Conservation (phyloP, 2,329 filamentous ascomycete species). For the Beauveria scarabaeidicola region DNA sequence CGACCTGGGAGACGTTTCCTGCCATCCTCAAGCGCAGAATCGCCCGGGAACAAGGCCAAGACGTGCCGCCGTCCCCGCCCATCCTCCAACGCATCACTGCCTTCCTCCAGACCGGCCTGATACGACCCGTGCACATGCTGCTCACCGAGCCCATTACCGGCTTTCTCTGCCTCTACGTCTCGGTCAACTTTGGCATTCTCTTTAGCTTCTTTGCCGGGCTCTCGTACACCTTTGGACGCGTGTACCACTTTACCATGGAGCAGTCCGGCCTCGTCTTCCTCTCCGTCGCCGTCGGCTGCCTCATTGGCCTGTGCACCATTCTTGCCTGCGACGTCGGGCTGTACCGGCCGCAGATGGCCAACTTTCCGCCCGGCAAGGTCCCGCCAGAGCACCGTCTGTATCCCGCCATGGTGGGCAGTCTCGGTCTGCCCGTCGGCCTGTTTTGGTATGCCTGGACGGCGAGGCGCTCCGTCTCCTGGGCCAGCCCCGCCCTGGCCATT, state of each 20-base stretch:
- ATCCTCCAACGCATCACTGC: constrained; percentile 18
- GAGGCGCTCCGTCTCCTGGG: constrained; percentile 37
- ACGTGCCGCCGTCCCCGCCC: constrained; percentile 18
- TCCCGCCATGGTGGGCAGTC: constrained; percentile 48
- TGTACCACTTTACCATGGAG: constrained; percentile 36
- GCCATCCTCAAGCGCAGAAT: constrained; percentile 36
- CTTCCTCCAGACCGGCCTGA: constrained; percentile 34
- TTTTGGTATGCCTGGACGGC: constrained; percentile 56
- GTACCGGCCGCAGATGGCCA: constrained; percentile 29
- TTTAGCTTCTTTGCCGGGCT: constrained; percentile 46
- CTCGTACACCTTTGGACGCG: constrained; percentile 36
- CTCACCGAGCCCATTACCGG: constrained; percentile 55
- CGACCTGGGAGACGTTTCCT: constrained; percentile 50
- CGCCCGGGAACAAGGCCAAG: constrained; percentile 26
- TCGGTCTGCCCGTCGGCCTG: constrained; percentile 42
- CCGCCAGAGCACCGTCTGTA: constrained; percentile 51
- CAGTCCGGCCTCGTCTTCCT: constrained; percentile 37
- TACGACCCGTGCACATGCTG: constrained; percentile 49
- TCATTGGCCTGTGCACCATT: constrained; percentile 34
- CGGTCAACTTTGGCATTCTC: constrained; percentile 42
- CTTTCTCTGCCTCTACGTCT: constrained; percentile 42
- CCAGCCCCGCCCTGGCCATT: constrained; percentile 40
- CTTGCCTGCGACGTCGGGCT: constrained; percentile 32
- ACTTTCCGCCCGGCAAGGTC: constrained; percentile 26
- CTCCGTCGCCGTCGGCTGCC: constrained; percentile 35